phyloP scores from a whole-genome alignment of 305 asterid genomes.

The Fraxinus ornus region DNA sequence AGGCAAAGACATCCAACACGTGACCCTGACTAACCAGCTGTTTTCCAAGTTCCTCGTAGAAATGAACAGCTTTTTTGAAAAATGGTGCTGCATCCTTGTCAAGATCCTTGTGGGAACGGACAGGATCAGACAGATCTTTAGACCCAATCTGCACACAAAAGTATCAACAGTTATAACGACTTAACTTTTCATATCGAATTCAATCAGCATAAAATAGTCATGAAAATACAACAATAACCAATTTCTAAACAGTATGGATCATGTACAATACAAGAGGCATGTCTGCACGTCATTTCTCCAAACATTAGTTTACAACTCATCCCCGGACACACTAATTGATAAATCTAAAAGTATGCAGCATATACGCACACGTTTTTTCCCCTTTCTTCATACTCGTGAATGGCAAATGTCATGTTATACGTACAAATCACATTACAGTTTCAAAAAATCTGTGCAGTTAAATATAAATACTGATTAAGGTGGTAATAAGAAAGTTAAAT shows the following conservation, averaged over 20 bases:
- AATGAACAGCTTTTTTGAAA: constrained; percentile 77
- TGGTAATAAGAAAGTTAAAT: background rate
- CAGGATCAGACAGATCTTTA: constrained; percentile 95
- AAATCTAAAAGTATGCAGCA: background rate
- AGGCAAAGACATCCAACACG: constrained; percentile 89
- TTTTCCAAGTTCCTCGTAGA: constrained; percentile 80
- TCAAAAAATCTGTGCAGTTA: background rate
- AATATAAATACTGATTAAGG: background rate
- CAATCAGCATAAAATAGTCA: constrained; percentile 16
- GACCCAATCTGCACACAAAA: constrained; percentile 72
- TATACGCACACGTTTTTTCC: background rate
- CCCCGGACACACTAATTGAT: background rate
- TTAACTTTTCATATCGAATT: constrained; percentile 10
- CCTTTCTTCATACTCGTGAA: background rate
- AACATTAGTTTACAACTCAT: background rate
- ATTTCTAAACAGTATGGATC: constrained; percentile 1
- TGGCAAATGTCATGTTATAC: background rate
- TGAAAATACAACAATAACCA: constrained; percentile 2
- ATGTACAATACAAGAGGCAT: background rate
- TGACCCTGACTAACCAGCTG: constrained; percentile 90
- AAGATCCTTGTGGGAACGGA: constrained; percentile 94
- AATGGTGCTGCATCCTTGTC: constrained; percentile 94
- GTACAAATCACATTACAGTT: background rate
- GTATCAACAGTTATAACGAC: constrained; percentile 18
- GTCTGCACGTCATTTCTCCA: background rate